These are phyloP conservation scores for Tribonema minus DNA, from an alignment of 108 stramenopile species.

Conservation along the genomic window DNA sequence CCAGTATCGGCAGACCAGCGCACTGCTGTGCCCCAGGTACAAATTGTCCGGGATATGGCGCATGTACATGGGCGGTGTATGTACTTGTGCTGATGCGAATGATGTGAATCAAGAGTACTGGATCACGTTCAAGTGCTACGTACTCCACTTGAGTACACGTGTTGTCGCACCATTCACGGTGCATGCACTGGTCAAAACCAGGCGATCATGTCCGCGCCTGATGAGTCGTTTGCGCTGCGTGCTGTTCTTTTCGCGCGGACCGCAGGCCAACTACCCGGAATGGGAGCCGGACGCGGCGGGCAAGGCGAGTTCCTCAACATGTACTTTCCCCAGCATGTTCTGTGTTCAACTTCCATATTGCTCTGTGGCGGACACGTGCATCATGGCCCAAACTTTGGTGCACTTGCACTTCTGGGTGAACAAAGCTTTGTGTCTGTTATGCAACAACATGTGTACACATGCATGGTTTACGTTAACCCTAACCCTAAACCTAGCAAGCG, in stretches of 20 bases:
- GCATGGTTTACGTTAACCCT: no score
- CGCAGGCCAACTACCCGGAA: slow-evolving; percentile 34
- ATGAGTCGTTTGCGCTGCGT: not conserved
- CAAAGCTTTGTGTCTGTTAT: no score
- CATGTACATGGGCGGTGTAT: not conserved
- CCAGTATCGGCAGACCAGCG: not conserved
- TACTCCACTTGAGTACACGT: not conserved
- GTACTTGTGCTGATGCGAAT: no score
- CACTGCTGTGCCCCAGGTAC: not conserved
- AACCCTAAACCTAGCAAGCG: no score
- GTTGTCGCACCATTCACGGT: not conserved
- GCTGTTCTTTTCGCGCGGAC: not conserved
- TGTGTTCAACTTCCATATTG: no score
- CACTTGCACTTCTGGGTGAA: no score
- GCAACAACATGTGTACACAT: no score
- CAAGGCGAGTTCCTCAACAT: no score
- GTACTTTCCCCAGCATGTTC: no score
- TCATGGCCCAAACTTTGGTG: no score
- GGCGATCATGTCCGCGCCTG: not conserved
- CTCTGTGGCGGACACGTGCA: no score
- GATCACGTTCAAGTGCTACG: not conserved
- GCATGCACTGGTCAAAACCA: not conserved
- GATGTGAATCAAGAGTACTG: not conserved
- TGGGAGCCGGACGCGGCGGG: slow-evolving; percentile 36
- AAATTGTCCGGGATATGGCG: not conserved